These are phyloP conservation scores for Chaetothyriales sp. DNA, from an alignment of 2,329 filamentous ascomycete species.

Conservation along the genomic window DNA sequence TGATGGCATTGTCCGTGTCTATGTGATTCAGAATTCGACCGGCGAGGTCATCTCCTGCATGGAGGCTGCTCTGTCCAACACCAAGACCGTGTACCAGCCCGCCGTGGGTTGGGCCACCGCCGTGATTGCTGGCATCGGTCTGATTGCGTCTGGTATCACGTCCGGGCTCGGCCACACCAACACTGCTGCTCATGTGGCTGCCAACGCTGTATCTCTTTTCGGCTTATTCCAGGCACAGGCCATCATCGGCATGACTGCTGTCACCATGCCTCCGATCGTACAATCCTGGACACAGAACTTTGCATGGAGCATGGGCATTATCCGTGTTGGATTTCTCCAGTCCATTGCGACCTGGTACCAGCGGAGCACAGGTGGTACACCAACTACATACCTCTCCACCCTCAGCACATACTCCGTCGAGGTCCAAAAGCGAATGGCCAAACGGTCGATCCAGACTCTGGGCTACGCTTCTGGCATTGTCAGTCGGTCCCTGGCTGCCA, in stretches of 20 bases:
- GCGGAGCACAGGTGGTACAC: constrained; percentile 74
- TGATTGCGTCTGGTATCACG: constrained; percentile 72
- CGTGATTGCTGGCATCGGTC: constrained; percentile 67
- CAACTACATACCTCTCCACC: constrained; percentile 61
- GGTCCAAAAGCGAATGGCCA: constrained; percentile 44
- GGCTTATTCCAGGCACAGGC: constrained; percentile 90
- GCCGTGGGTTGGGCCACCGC: constrained; percentile 84
- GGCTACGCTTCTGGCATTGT: constrained; percentile 6
- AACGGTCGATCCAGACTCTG: constrained; percentile 32
- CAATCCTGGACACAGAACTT: constrained; percentile 94
- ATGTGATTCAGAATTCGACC: constrained; percentile 56
- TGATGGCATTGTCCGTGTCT: constrained; percentile 69
- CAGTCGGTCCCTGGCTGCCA: constrained; percentile 33
- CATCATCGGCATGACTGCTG: constrained; percentile 70
- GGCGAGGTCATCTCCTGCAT: constrained; percentile 63
- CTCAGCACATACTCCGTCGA: constrained; percentile 66
- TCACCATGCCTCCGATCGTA: constrained; percentile 73
- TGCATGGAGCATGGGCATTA: constrained; percentile 96
- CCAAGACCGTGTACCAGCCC: constrained; percentile 76
- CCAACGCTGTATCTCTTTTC: constrained; percentile 86
- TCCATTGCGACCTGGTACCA: constrained; percentile 89
- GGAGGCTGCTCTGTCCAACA: constrained; percentile 75
- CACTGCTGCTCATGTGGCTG: constrained; percentile 83
- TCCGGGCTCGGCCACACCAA: constrained; percentile 86
- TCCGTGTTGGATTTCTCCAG: constrained; percentile 74